Evolutionary conservation across 139 green algal genomes (phyloP), one percentile per base, ranked within the genome.

Genomic region (Chlamydomonas sp.): DNA sequence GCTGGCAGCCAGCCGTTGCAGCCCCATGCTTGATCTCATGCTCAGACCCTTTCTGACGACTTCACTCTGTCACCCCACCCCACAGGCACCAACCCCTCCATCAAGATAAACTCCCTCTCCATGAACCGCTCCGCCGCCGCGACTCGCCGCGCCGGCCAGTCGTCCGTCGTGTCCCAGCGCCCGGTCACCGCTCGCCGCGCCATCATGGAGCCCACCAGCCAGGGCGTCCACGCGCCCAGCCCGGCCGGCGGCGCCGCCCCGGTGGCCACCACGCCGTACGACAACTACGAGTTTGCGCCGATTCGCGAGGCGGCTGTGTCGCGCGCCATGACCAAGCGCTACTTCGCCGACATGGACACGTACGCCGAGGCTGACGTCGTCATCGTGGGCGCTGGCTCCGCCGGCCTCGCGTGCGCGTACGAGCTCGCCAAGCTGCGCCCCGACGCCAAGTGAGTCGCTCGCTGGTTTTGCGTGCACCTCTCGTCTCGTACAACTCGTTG

Each of bases 341-440:
- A 98, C 89, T 96, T 97, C 75, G 83, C 82, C 10, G 91, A 96
- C 75, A 73, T 98, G 72, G 72, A 96, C 70, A 77, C 87, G 31
- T 91, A 91, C 58, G 92, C 93, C 6, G 88, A 92, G 67, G 72
- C 65, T 20, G 86, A 93, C 35, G 77, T 85, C 10, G 73, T 90
- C 5, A 89, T 95, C 61, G 78, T 86, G 26, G 90, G 90, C 28
- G 90, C 89, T 34, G 85, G 85, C 57, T 87, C 75, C 8, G 88
- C 90, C 6, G 93, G 93, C 58, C 88, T 98, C 22, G 84, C 85
- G 2, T 95, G 87, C 79, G 93, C 93, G 0, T 98, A 95, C 49
- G 93, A 98, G 88, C 84, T 98, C 10, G 85, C 79, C 79, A 96
- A 96, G 85, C 65, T 82, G 2, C 77, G 91, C 69, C 93, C 94